A percentile compares a stretch with the other conserved stretches of the same genome.
Evolutionary conservation across 345 rosid species (phyloP).

Genomic region (Bretschneidera sinensis): DNA sequence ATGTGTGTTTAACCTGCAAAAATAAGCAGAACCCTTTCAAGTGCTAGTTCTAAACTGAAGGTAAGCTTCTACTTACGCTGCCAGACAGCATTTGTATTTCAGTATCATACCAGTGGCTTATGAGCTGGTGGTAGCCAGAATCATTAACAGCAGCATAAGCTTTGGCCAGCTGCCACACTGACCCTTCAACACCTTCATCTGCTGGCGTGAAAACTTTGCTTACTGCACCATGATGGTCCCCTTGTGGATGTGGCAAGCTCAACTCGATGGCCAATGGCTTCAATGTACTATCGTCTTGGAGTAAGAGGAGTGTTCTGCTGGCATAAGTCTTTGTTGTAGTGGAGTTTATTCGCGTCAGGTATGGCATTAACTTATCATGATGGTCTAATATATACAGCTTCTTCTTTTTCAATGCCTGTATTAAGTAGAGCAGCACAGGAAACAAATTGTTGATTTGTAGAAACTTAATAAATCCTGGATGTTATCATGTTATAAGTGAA

Average conservation of each 20-base stretch:
- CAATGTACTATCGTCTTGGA: slow-evolving; percentile 65
- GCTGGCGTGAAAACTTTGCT: slow-evolving; percentile 77
- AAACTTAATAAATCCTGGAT: background rate
- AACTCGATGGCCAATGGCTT: slow-evolving; percentile 82
- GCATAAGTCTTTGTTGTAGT: slow-evolving; percentile 81
- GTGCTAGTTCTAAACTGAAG: background rate
- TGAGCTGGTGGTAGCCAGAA: slow-evolving; percentile 88
- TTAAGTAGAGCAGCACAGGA: slow-evolving; percentile 2
- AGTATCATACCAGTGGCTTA: slow-evolving; percentile 72
- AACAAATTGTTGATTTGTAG: background rate
- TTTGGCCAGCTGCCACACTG: slow-evolving; percentile 88
- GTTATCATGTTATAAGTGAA: background rate
- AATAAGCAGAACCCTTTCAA: no score
- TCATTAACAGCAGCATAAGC: slow-evolving; percentile 86
- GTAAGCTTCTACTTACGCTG: slow-evolving; percentile 1
- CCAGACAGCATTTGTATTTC: background rate
- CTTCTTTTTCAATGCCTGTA: slow-evolving; percentile 54
- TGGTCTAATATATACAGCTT: slow-evolving; percentile 71
- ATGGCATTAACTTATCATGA: slow-evolving; percentile 80
- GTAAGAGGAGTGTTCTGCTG: slow-evolving; percentile 61
- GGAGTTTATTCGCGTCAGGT: slow-evolving; percentile 58
- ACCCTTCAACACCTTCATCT: slow-evolving; percentile 48
- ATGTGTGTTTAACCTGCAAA: slow-evolving; percentile 75
- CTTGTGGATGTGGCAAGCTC: slow-evolving; percentile 85
- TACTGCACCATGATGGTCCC: slow-evolving; percentile 57